These are phyloP conservation scores for Volutella citrinella DNA, from an alignment of 2,329 filamentous ascomycete genomes.

Conservation along the genomic window DNA sequence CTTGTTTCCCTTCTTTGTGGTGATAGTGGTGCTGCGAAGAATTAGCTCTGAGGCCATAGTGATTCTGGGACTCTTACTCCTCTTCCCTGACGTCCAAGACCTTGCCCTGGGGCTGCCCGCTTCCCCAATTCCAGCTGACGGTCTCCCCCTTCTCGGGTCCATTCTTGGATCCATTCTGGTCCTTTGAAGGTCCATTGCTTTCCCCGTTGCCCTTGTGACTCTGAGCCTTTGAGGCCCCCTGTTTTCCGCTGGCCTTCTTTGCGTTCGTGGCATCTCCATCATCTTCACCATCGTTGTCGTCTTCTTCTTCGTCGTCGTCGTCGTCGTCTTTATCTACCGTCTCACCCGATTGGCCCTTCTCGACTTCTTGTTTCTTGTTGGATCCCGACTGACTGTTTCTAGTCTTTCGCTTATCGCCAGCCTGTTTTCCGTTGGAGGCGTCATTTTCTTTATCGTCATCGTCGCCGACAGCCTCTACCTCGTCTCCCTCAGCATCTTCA, in stretches of 20 bases:
- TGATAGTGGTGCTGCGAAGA: constrained; percentile 32
- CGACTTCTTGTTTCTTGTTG: constrained; percentile 32
- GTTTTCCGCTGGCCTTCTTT: constrained; percentile 12
- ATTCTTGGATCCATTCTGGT: constrained; percentile 17
- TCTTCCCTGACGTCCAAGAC: constrained; percentile 42
- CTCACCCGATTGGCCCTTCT: constrained; percentile 18
- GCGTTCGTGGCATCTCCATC: constrained; percentile 6
- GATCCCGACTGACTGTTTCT: constrained; percentile 19
- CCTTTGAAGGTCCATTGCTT: constrained; percentile 2
- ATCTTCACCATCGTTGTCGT: constrained; percentile 10
- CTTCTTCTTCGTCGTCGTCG: constrained; percentile 15
- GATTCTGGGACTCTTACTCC: constrained; percentile 33
- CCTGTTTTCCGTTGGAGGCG: constrained; percentile 9
- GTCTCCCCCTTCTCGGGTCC: constrained; percentile 39
- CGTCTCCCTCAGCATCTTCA: constrained; percentile 9
- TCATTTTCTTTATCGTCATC: constrained; percentile 7
- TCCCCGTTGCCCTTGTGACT: too few relatives aligned
- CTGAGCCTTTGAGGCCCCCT: too few relatives aligned
- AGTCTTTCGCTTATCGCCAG: constrained; percentile 27
- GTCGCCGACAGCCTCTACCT: constrained; percentile 9
- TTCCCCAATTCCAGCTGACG: constrained; percentile 46
- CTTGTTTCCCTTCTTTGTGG: constrained; percentile 40
- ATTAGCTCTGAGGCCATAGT: constrained; percentile 5
- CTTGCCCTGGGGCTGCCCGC: constrained; percentile 40
- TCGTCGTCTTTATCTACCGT: constrained; percentile 9